These are phyloP conservation scores for Russula foetens DNA, from an alignment of 768 basidiomycete genomes.

Conservation along the genomic window DNA sequence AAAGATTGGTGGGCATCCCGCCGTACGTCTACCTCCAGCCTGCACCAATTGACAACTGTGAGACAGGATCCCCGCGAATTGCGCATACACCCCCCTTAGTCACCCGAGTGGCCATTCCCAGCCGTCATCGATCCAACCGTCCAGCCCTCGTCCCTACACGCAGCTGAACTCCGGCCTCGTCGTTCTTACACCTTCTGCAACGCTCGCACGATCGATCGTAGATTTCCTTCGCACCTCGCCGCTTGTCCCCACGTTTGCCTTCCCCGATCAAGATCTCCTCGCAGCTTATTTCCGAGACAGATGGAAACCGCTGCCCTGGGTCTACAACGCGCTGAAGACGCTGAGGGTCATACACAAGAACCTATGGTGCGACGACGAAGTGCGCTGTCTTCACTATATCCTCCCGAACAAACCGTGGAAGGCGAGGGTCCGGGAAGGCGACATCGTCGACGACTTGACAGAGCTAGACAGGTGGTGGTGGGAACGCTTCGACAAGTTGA, in stretches of 20 bases:
- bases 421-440: slow-evolving; percentile 35
- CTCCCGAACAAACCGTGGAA: slow-evolving; percentile 84
- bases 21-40: slow-evolving; percentile 12
- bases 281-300: slow-evolving; percentile 68
- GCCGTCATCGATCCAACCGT: slow-evolving; percentile 32
- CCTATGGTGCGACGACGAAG: slow-evolving; percentile 81
- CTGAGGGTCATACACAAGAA: slow-evolving; percentile 58
- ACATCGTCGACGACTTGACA: slow-evolving; percentile 41
- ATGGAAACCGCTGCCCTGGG: slow-evolving; percentile 77
- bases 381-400: slow-evolving; percentile 85
- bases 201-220: slow-evolving; percentile 44
- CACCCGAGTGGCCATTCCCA: slow-evolving; percentile 41
- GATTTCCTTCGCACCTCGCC: slow-evolving; percentile 50
- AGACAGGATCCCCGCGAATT: slow-evolving; percentile 78
- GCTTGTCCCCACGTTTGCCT: slow-evolving; percentile 47
- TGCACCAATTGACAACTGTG: not conserved
- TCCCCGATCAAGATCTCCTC: slow-evolving; percentile 92
- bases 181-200: slow-evolving; percentile 66
- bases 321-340: slow-evolving; percentile 92
- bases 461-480: slow-evolving; percentile 74
- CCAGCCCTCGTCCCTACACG: slow-evolving; percentile 64
- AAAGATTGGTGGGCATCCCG: slow-evolving; percentile 59
- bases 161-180: slow-evolving; percentile 89
- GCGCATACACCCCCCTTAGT: slow-evolving; percentile 57
- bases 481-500: slow-evolving; percentile 43